A percentile compares a stretch with the other conserved stretches of the same genome.
phyloP scores from a whole-genome alignment of 257 asterid species.

The Cordia subcordata region DNA sequence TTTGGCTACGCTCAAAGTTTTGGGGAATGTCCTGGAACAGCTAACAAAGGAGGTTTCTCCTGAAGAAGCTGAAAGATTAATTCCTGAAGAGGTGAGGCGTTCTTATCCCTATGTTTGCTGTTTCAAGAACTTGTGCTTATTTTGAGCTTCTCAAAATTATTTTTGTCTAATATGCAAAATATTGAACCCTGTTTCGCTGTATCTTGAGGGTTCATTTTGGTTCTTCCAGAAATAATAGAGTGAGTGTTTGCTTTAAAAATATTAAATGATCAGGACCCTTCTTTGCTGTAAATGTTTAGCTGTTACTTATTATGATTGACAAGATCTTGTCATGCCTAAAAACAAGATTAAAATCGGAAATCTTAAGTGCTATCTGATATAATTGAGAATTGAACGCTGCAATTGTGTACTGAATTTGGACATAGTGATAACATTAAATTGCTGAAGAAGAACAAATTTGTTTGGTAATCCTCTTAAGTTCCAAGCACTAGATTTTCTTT shows the following conservation, averaged over 20 bases:
- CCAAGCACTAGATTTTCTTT: too few relatives aligned
- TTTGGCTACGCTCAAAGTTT: conserved; percentile 86
- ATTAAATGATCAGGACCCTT: too few relatives aligned
- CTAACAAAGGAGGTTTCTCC: conserved; percentile 81
- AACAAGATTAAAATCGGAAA: too few relatives aligned
- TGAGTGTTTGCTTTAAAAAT: background rate
- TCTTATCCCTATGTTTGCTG: conserved; percentile 5
- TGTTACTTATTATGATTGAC: background rate
- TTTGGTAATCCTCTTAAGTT: too few relatives aligned
- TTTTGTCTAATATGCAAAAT: background rate
- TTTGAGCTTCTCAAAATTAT: conserved; percentile 5
- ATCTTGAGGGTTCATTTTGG: background rate
- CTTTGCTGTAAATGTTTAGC: background rate
- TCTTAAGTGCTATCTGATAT: too few relatives aligned
- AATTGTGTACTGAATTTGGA: too few relatives aligned
- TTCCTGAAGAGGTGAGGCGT: conserved; percentile 73
- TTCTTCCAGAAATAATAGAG: too few relatives aligned
- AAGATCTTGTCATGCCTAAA: background rate
- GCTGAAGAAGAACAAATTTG: too few relatives aligned
- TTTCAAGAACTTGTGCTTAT: conserved; percentile 6
- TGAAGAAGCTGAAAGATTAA: conserved; percentile 89
- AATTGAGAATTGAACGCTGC: too few relatives aligned
- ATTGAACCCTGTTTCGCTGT: background rate
- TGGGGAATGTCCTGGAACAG: conserved; percentile 80
- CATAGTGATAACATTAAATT: too few relatives aligned